A percentile compares a stretch with the other conserved stretches of the same genome.
Conservation (phyloP, 2,329 filamentous ascomycete genomes). For the Fusarium sacchari region DNA sequence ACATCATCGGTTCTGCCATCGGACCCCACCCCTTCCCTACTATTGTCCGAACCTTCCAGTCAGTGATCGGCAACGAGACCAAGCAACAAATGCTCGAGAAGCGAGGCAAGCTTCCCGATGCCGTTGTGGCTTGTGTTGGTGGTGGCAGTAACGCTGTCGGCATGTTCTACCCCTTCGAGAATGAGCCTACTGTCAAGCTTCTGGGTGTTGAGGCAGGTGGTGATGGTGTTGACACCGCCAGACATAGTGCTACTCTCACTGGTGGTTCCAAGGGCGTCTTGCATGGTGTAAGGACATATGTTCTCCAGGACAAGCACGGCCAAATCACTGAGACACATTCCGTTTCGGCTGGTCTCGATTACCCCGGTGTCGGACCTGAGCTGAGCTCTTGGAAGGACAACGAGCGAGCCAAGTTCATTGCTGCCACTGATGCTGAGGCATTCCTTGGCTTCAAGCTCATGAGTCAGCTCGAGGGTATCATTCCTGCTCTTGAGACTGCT, state of each 20-base stretch:
- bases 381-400: conserved; percentile 92
- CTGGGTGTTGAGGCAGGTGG: conserved; percentile 95
- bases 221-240: conserved; percentile 85
- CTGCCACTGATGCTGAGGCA: conserved; percentile 90
- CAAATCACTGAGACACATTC: conserved; percentile 97
- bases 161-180: conserved; percentile 97
- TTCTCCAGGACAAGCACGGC: conserved; percentile 90
- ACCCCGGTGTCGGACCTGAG: conserved; percentile 95
- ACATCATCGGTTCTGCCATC: conserved; percentile 97
- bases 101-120: conserved; percentile 90
- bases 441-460: conserved; percentile 88
- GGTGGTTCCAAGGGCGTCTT: conserved; percentile 91
- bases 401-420: conserved; percentile 85
- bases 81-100: conserved; percentile 89
- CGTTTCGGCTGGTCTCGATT: conserved; percentile 94
- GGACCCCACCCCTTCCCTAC: conserved; percentile 98
- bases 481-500: conserved; percentile 91
- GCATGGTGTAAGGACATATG: conserved; percentile 95
- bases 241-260: conserved; percentile 88
- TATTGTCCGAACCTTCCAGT: conserved; percentile 97
- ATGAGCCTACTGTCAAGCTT: conserved; percentile 85
- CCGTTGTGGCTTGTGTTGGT: conserved; percentile 95
- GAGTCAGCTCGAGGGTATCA: conserved; percentile 92
- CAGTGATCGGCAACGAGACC: conserved; percentile 93
- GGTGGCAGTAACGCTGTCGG: conserved; percentile 94